Evolutionary conservation across 768 basidiomycete species (phyloP).

Genomic region (Rhizopogon rudus): DNA sequence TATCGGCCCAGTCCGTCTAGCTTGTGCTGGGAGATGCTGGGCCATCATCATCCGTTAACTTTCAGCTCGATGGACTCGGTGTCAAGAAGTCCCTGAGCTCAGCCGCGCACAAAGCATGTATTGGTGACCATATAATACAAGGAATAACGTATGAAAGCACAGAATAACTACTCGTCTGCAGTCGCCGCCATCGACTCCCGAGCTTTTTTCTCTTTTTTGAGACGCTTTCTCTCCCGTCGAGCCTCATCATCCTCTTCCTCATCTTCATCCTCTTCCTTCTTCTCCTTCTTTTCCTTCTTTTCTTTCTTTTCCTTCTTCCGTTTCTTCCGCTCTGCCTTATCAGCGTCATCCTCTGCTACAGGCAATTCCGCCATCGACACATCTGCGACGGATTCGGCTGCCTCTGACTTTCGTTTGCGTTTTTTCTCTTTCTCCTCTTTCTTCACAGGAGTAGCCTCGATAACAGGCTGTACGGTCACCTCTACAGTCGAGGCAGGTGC

Average conservation of each 20-base stretch:
- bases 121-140: background rate
- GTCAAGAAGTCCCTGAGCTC: background rate
- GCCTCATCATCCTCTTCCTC: conserved; percentile 50
- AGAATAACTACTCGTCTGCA: conserved; percentile 16
- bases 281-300: conserved; percentile 38
- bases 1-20: no score
- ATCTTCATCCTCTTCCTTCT: conserved; percentile 32
- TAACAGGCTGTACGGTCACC: conserved; percentile 24
- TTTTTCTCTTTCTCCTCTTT: conserved; percentile 75
- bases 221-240: conserved; percentile 54
- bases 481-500: conserved; percentile 16
- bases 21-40: no score
- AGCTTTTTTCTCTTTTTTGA: conserved; percentile 68
- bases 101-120: background rate
- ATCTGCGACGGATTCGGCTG: conserved; percentile 35
- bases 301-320: conserved; percentile 61
- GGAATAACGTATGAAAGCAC: background rate
- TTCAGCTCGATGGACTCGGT: no score
- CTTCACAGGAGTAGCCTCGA: conserved; percentile 30
- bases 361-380: conserved; percentile 35
- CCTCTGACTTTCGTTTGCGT: conserved; percentile 75
- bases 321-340: conserved; percentile 53
- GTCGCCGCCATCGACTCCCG: conserved; percentile 33
- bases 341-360: conserved; percentile 38
- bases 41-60: no score